Evolutionary conservation across 2,329 filamentous ascomycete genomes (phyloP).

Genomic region (Venturiaceae sp.): DNA sequence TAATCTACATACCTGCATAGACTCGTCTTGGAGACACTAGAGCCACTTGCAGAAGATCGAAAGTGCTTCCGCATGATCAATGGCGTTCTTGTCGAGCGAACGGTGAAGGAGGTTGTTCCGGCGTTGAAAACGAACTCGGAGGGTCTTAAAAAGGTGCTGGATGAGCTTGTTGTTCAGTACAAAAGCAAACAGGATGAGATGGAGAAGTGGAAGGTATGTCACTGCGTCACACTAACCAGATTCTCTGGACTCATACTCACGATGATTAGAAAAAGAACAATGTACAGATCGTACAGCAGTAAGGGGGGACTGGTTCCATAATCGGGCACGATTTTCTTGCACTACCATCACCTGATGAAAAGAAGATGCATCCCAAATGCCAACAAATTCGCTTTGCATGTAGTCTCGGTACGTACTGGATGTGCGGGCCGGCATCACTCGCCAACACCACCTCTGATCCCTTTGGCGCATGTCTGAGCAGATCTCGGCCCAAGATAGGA

Average conservation of each 20-base stretch:
- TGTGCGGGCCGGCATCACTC: not conserved
- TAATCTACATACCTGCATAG: constrained; percentile 34
- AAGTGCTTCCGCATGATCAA: constrained; percentile 99
- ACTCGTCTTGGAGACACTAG: constrained; percentile 85
- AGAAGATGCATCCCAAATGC: not conserved
- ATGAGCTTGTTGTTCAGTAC: constrained; percentile 94
- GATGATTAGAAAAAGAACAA: constrained; percentile 73
- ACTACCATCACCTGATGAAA: not conserved
- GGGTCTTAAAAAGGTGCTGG: constrained; percentile 84
- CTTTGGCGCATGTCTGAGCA: not conserved
- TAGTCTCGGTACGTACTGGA: not conserved
- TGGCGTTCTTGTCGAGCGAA: constrained; percentile 88
- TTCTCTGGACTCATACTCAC: constrained; percentile 9
- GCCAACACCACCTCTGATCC: not conserved
- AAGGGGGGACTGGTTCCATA: constrained; percentile 11
- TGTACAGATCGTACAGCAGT: constrained; percentile 75
- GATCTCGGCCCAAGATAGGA: not conserved
- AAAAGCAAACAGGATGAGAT: constrained; percentile 89
- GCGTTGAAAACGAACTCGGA: constrained; percentile 90
- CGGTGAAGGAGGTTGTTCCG: constrained; percentile 84
- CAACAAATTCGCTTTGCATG: not conserved
- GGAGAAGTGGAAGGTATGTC: constrained; percentile 92
- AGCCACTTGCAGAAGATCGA: constrained; percentile 70
- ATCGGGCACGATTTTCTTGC: not conserved
- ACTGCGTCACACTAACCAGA: too few relatives aligned